Base-by-base conservation (phyloP, 129 eudicot species). In the Flaveria ramosissima region DNA sequence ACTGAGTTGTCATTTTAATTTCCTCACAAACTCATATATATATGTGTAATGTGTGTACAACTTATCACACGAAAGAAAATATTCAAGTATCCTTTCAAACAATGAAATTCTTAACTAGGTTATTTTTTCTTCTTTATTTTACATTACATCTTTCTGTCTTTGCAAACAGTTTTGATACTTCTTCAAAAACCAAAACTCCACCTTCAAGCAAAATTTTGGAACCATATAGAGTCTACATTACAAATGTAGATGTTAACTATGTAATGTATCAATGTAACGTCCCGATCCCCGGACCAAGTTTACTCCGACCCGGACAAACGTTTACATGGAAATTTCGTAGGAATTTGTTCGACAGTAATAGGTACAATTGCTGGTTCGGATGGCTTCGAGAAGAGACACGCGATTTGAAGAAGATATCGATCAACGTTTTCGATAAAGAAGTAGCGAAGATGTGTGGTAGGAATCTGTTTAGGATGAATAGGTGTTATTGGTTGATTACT, bases 401-500 rank as follows among this genome's bases (percentile, higher is more conserved):
- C 19, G 32, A 51, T 6, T 2, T 52, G 51, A 72, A 72, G 36
- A 17, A 2, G 36, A 41, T 11, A 12, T 72, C 76, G 2, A 17
- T 75, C 62, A 51, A 65, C 15, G 74, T 77, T 68, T 77, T 39
- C 19, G 45, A 77, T 45, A 14, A 51, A 9, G 27, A 15, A 13
- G 23, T 51, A 39, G 42, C 14, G 6, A 66, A 66, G 30, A 62
- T 63, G 79, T 75, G 72, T 62, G 71, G 61, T 12, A 0, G 30
- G 19, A 30, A 48, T 75, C 7, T 51, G 66, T 36, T 39, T 48
- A 16, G 39, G 8, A 66, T 23, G 74, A 51, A 51, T 15, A 51
- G 17, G 53, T 76, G 80, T 65, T 76, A 52, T 36, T 77, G 74
- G 80, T 19, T 36, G 65, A 30, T 77, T 77, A 20, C 52, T 6